Base-by-base conservation (phyloP, 257 asterid genomes). In the Ilex asprella region DNA sequence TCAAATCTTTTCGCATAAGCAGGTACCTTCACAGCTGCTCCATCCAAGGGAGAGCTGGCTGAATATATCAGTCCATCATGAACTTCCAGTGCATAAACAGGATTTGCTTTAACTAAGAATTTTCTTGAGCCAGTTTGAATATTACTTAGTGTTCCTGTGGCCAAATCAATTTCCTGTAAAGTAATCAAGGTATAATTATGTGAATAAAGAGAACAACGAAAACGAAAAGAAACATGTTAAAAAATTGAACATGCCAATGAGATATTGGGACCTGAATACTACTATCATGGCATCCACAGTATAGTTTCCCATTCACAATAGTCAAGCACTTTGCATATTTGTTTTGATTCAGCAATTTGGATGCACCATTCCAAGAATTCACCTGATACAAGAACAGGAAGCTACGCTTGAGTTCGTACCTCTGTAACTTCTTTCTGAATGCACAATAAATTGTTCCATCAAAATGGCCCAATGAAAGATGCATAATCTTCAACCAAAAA, bases 201-300 rank as follows among this genome's bases (percentile, higher is more conserved):
- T 46, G 15, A 46, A 14, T 10, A 46, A 2, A 11, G n/a, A 46
- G 15, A 46, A 3, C 1, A 10, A 10, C 1, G 14, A 46, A 46
- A 46, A 41, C 12, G 47, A 41, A 41, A 41, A 41, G 47, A 12
- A 4, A 10, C 13, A 46, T 2, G 14, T 46, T 10, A 46, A 10
- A 46, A 10, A 46, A 14, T 10, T 46, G 13, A 14, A 2, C 52
- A 46, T 21, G 27, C 15, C 14, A 46, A 10, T 10, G 3, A 10
- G 13, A 46, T 46, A 51, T n/a, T 59, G n/a, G 56, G 52, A 88
- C 96, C 95, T 89, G 97, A 71, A 89, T 82, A 89, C 97, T 89
- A 54, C 39, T 78, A 77, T 89, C 97, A 5, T 72, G 76, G 59
- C 95, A 84, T 54, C 97, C 97, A 71, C 94, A 86, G 67, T 89